These are phyloP conservation scores for Salix brachista DNA, from an alignment of 345 rosid species.

Conservation along the genomic window DNA sequence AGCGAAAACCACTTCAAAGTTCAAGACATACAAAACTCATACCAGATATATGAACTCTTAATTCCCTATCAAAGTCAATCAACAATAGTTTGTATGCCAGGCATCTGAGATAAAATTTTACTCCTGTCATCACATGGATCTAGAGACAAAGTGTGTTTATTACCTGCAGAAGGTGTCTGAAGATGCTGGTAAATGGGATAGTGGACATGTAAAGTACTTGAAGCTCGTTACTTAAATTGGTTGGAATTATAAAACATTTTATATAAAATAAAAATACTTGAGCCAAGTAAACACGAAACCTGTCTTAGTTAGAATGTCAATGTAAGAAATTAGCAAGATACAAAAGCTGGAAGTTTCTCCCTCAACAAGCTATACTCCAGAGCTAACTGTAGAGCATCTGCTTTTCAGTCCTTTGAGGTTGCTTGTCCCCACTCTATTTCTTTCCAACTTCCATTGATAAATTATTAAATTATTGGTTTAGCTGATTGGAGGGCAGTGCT, in stretches of 20 bases:
- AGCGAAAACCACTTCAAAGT: neutral
- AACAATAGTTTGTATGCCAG: neutral
- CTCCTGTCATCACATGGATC: neutral
- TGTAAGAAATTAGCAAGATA: neutral
- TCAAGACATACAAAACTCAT: neutral
- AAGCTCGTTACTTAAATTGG: neutral
- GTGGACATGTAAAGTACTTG: neutral
- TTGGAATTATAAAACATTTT: neutral
- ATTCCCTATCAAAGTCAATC: neutral
- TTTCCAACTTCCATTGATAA: neutral
- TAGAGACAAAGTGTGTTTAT: neutral
- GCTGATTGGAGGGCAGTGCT: neutral
- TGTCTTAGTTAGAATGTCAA: neutral
- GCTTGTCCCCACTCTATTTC: neutral
- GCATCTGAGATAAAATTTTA: neutral
- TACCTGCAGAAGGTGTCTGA: neutral
- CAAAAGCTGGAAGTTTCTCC: neutral
- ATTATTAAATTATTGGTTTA: neutral
- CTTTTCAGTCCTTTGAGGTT: neutral
- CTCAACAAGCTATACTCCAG: neutral
- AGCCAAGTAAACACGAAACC: neutral
- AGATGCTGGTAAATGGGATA: neutral
- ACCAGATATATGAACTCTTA: neutral
- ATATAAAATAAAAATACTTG: neutral
- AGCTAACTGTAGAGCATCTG: neutral